These are phyloP conservation scores for Prosopis cineraria DNA, from an alignment of 306 rosid species.

Conservation along the genomic window DNA sequence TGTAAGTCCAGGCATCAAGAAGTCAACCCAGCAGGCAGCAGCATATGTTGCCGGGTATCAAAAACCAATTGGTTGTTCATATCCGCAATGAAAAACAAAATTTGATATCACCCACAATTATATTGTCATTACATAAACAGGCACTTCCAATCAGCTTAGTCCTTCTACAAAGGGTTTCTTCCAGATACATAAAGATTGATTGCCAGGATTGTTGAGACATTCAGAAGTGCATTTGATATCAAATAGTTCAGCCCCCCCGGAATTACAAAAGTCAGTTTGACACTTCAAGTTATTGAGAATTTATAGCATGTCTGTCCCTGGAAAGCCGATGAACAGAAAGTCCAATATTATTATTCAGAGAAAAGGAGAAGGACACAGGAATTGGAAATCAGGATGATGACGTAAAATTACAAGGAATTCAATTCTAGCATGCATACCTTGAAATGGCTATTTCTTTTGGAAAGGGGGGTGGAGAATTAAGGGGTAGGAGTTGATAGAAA, in stretches of 20 bases:
- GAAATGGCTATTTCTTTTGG: neutral
- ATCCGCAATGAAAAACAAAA: constrained; percentile 19
- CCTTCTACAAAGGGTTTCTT: constrained; percentile 13
- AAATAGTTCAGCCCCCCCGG: neutral
- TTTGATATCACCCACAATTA: neutral
- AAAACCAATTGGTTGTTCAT: constrained; percentile 14
- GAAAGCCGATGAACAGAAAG: constrained; percentile 9
- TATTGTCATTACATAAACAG: neutral
- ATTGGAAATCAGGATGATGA: neutral
- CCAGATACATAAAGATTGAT: neutral
- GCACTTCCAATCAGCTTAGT: constrained; percentile 10
- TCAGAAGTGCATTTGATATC: constrained; percentile 10
- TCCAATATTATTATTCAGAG: neutral
- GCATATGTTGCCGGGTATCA: neutral
- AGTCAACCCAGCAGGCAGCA: constrained; percentile 1
- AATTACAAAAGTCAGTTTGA: constrained; percentile 18
- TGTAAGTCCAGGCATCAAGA: neutral
- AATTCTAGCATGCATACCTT: constrained; percentile 16
- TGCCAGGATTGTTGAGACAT: constrained; percentile 24
- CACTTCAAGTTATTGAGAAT: constrained; percentile 5
- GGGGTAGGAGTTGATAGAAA: neutral
- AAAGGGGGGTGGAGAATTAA: neutral
- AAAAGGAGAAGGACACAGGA: neutral
- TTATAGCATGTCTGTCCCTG: neutral
- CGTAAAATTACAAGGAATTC: neutral